Evolutionary conservation across 805 yeast species (phyloP).

Genomic region (Saccharomyces paradoxus): DNA sequence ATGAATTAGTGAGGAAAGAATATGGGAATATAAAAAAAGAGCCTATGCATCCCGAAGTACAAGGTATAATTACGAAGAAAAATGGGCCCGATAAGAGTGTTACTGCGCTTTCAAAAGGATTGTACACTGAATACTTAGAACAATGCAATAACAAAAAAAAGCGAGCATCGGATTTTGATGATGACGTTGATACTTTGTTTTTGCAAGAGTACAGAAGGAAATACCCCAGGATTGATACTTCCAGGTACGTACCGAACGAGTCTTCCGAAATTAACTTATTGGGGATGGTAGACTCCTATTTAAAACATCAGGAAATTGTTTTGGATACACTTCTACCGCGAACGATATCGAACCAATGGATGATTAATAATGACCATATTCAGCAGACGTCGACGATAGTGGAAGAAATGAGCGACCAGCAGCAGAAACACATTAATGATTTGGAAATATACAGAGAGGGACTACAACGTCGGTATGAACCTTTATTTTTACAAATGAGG

Average conservation of each 20-base stretch:
- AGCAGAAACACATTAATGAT: constrained; percentile 38
- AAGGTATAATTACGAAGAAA: background rate
- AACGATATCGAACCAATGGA: constrained; percentile 33
- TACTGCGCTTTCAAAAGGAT: background rate
- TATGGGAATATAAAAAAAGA: constrained; percentile 7
- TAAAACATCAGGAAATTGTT: constrained; percentile 31
- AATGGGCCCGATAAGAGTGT: background rate
- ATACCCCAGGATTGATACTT: constrained; percentile 28
- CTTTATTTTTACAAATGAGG: constrained; percentile 36
- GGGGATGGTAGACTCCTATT: constrained; percentile 21
- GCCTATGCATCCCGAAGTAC: constrained; percentile 14
- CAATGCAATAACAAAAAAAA: constrained; percentile 2
- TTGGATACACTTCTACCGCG: constrained; percentile 31
- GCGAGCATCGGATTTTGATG: constrained; percentile 5
- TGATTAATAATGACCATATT: constrained; percentile 27
- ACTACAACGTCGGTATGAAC: constrained; percentile 37
- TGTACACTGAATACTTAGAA: background rate
- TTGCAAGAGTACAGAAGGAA: constrained; percentile 4
- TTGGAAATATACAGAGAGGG: constrained; percentile 36
- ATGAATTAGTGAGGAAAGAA: constrained; percentile 11
- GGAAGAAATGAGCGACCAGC: constrained; percentile 28
- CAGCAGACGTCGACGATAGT: constrained; percentile 12
- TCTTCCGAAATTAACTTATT: constrained; percentile 14
- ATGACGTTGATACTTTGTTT: constrained; percentile 6
- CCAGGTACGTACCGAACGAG: constrained; percentile 21